Evolutionary conservation across 768 basidiomycete genomes (phyloP), one percentile per base, ranked within the genome.

Genomic region (Boletus rubropictus): DNA sequence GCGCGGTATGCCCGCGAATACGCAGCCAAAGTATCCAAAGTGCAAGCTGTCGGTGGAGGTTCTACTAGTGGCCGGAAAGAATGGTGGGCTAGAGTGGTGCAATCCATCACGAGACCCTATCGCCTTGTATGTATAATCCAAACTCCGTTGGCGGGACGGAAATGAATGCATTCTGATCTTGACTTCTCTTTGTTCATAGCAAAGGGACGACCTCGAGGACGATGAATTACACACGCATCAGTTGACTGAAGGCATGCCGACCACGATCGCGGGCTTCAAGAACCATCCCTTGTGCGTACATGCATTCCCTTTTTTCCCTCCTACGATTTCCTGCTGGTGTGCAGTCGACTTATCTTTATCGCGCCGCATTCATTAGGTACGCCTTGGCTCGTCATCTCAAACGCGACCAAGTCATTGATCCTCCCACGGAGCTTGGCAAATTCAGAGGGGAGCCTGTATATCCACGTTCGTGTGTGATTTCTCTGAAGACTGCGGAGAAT

Each of bases 361-460:
- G n/a, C 9, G 32, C 38, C 33, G 27, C 18, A 17, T 31, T 48
- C 24, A 51, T 36, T 55, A 90, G 89, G 58, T 93, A 90, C 64
- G 85, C 86, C 15, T 80, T 98, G 25, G 74, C 78, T 52, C 83
- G 92, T 8, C 93, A 98, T 64, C 77, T 99, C 14, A 89, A 82
- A 57, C 84, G 87, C 49, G 89, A 86, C 46, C 86, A 99, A 65
- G 82, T 88, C 20, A 81, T 98, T 40, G 74, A 89, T 55, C 88
- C 89, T 14, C 78, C 79, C 37, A 73, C 76, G n/a, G 86, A 91
- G 60, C 71, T 95, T 43, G 95, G 94, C 37, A 85, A 86, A 56
- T 97, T 98, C 72, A 82, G 86, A 46, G 95, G 93, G 44, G 91
- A 96, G 65, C 71, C 90, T 10, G 95, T 99, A 20, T 98, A 89